These are phyloP conservation scores for Hordeum marinum DNA, from an alignment of 176 grass and related monocot species.

Conservation along the genomic window DNA sequence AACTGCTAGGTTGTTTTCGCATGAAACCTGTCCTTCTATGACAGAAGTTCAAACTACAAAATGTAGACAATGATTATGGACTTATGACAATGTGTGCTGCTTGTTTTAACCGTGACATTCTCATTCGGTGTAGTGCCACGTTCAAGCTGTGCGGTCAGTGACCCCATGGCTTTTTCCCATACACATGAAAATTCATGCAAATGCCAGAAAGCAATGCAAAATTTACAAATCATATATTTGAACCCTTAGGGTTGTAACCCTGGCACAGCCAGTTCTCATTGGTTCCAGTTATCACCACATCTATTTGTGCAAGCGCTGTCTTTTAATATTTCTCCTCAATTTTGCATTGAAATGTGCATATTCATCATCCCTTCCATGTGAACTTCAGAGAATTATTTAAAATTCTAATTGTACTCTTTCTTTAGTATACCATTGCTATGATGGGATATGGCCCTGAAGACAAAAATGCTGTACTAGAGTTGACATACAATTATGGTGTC, in stretches of 20 bases:
- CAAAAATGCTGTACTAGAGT: slow-evolving; percentile 86
- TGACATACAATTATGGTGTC: slow-evolving; percentile 93
- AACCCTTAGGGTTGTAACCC: neutral
- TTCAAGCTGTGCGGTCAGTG: neutral
- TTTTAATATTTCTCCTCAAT: slow-evolving; percentile 10
- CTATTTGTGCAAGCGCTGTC: neutral
- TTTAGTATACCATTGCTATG: slow-evolving; percentile 87
- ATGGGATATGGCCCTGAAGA: slow-evolving; percentile 99
- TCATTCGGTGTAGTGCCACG: neutral
- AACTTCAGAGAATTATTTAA: neutral
- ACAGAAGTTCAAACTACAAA: neutral
- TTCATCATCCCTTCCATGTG: neutral
- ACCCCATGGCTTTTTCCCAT: neutral
- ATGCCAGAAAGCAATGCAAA: neutral
- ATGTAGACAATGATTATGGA: neutral
- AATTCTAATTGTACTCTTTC: neutral
- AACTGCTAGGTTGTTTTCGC: too few relatives aligned
- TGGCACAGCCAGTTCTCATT: neutral
- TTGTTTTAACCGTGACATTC: slow-evolving; percentile 5
- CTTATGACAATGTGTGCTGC: neutral
- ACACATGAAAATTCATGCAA: neutral
- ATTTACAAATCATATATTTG: neutral
- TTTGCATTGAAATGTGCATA: slow-evolving; percentile 4
- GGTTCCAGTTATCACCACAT: neutral
- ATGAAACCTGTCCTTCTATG: neutral